These are phyloP conservation scores for Aspergillus haitiensis DNA, from an alignment of 495 filamentous ascomycete species.

Conservation along the genomic window DNA sequence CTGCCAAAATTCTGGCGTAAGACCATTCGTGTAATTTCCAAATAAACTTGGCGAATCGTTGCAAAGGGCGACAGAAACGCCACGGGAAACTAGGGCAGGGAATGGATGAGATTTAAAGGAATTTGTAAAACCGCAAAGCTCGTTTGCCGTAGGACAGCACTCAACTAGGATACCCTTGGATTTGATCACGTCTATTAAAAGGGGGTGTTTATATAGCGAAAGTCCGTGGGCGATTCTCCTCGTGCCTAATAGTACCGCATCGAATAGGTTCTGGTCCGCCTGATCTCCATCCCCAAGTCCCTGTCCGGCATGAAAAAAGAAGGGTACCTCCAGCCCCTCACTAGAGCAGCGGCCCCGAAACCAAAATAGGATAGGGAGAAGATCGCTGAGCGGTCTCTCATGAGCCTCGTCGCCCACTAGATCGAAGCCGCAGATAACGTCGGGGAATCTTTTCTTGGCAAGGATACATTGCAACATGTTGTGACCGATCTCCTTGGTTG, in stretches of 20 bases:
- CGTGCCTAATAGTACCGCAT: conserved; percentile 83
- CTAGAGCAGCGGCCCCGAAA: conserved; percentile 82
- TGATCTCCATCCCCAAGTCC: conserved; percentile 72
- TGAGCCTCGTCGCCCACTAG: conserved; percentile 81
- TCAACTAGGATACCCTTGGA: conserved; percentile 87
- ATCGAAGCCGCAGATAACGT: conserved; percentile 84
- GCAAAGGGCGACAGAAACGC: conserved; percentile 64
- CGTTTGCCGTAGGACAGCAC: conserved; percentile 82
- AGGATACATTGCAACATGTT: conserved; percentile 83
- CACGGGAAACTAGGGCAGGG: conserved; percentile 79
- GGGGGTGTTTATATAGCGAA: conserved; percentile 86
- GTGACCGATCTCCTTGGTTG: conserved; percentile 65
- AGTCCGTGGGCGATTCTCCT: conserved; percentile 87
- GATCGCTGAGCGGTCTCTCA: conserved; percentile 70
- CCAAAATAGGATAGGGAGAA: conserved; percentile 85
- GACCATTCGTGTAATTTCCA: conserved; percentile 71
- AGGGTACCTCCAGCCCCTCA: conserved; percentile 82
- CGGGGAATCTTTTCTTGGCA: conserved; percentile 74
- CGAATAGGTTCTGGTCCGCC: conserved; percentile 84
- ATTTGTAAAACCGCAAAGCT: conserved; percentile 73
- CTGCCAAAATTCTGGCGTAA: conserved; percentile 92
- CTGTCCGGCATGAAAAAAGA: conserved; percentile 94
- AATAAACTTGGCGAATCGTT: conserved; percentile 86
- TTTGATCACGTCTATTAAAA: conserved; percentile 82
- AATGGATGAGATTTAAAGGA: conserved; percentile 78